Percentiles rank a stretch among this genome's conserved stretches.
Conservation (phyloP, 345 rosid genomes). For the Rhodomyrtus tomentosa region DNA sequence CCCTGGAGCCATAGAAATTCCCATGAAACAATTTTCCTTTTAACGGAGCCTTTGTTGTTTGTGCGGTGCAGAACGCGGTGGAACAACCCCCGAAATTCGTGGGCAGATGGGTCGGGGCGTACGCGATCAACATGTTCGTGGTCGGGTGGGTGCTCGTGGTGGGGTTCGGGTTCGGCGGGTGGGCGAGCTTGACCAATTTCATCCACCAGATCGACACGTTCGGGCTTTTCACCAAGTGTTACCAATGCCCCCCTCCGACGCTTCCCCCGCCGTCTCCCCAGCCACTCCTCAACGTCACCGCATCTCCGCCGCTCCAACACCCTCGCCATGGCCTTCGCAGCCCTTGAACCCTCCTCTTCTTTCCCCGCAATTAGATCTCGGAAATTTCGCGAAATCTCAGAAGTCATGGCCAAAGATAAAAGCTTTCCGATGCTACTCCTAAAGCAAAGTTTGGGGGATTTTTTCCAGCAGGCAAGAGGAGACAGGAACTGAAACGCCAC, state of each 20-base stretch:
- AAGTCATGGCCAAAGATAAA: not conserved
- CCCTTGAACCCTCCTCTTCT: not conserved
- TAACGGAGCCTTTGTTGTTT: not conserved
- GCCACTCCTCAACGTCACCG: constrained; percentile 20
- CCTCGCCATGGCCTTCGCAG: constrained; percentile 32
- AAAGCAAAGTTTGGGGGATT: not conserved
- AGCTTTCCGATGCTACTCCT: not conserved
- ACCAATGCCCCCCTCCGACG: constrained; percentile 67
- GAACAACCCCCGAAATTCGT: constrained; percentile 74
- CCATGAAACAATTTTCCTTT: not conserved
- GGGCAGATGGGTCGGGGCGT: constrained; percentile 85
- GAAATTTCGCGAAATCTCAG: not conserved
- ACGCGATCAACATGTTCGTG: constrained; percentile 60
- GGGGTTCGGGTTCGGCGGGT: constrained; percentile 96
- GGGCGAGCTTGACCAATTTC: constrained; percentile 88
- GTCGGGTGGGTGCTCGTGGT: constrained; percentile 88
- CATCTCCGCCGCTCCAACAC: constrained; percentile 23
- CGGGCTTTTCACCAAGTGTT: constrained; percentile 90
- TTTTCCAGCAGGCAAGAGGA: not conserved
- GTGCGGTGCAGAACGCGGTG: constrained; percentile 65
- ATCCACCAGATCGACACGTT: constrained; percentile 91
- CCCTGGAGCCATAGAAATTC: not conserved
- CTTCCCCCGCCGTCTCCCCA: constrained; percentile 13
- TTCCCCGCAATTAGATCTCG: not conserved
- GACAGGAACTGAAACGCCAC: not conserved